phyloP scores from a whole-genome alignment of 768 basidiomycete species.

The Podaxis carcinomalis region DNA sequence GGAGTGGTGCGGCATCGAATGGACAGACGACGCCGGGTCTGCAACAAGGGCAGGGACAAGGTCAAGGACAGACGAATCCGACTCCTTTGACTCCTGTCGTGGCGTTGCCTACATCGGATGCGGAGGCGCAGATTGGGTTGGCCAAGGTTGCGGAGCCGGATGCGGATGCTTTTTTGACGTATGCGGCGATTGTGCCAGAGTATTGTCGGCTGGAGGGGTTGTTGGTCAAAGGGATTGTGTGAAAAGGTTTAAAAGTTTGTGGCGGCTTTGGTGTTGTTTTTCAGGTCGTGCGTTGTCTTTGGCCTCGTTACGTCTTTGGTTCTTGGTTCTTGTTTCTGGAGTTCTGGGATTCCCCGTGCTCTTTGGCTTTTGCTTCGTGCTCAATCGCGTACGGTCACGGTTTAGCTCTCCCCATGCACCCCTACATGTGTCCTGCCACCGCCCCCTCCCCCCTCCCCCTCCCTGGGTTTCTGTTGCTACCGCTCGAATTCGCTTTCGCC shows the following conservation, averaged over 20 bases:
- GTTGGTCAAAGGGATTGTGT: constrained; percentile 61
- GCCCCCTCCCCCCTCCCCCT: too few relatives aligned
- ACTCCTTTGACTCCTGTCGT: constrained; percentile 66
- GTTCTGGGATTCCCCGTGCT: too few relatives aligned
- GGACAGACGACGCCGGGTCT: background rate
- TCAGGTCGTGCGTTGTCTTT: background rate
- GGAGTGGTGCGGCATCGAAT: constrained; percentile 24
- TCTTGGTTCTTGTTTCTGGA: too few relatives aligned
- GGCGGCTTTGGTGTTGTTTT: background rate
- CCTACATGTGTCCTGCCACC: too few relatives aligned
- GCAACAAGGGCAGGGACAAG: background rate
- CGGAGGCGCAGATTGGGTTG: constrained; percentile 70
- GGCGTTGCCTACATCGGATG: constrained; percentile 66
- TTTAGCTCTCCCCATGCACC: too few relatives aligned
- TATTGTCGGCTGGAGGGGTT: constrained; percentile 77
- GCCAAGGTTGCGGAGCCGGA: constrained; percentile 84
- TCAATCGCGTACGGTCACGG: too few relatives aligned
- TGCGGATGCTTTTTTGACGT: constrained; percentile 79
- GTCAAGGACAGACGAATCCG: constrained; percentile 41
- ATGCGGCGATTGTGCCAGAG: constrained; percentile 83
- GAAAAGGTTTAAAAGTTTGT: constrained; percentile 12
- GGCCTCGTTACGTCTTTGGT: background rate
- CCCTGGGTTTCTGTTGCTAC: too few relatives aligned
- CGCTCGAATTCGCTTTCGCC: background rate
- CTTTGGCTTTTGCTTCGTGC: too few relatives aligned